Evolutionary conservation across 2,329 filamentous ascomycete species (phyloP).

Genomic region (Alternaria panax): DNA sequence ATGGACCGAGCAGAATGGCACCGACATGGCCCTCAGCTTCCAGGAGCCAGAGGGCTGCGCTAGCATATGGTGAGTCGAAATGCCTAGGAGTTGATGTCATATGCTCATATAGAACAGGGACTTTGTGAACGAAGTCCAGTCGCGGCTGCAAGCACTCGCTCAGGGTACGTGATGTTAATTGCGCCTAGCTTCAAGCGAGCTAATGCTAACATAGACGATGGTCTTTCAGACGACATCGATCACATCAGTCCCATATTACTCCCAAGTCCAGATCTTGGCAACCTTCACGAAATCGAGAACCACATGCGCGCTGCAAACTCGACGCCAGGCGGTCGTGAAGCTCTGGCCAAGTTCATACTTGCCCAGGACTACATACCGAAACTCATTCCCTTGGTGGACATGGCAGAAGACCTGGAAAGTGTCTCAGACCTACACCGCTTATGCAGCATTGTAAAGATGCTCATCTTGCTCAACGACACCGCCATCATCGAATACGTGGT

Average conservation of each 20-base stretch:
- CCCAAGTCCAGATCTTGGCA: slow-evolving; percentile 80
- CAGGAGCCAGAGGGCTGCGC: slow-evolving; percentile 96
- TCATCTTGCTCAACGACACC: slow-evolving; percentile 94
- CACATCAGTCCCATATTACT: slow-evolving; percentile 73
- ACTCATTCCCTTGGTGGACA: slow-evolving; percentile 82
- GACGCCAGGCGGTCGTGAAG: slow-evolving; percentile 79
- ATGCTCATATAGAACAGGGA: slow-evolving; percentile 67
- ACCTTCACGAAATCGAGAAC: slow-evolving; percentile 83
- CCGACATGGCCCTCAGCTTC: slow-evolving; percentile 98
- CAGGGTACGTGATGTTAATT: slow-evolving; percentile 61
- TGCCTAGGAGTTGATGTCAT: background rate
- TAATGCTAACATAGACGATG: slow-evolving; percentile 69
- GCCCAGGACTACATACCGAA: slow-evolving; percentile 86
- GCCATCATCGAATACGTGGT: slow-evolving; percentile 94
- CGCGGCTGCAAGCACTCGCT: slow-evolving; percentile 69
- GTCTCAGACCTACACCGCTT: slow-evolving; percentile 84
- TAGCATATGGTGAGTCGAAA: slow-evolving; percentile 76
- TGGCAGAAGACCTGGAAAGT: slow-evolving; percentile 91
- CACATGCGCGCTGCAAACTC: slow-evolving; percentile 81
- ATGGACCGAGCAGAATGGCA: slow-evolving; percentile 90
- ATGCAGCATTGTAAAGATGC: slow-evolving; percentile 97
- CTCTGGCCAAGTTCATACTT: slow-evolving; percentile 85
- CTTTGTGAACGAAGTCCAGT: slow-evolving; percentile 87
- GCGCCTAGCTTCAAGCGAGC: slow-evolving; percentile 10
- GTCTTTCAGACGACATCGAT: slow-evolving; percentile 87